Evolutionary conservation across 208 protist species (phyloP), one percentile per base, ranked within the genome.

Genomic region (Trypanosoma vivax): DNA sequence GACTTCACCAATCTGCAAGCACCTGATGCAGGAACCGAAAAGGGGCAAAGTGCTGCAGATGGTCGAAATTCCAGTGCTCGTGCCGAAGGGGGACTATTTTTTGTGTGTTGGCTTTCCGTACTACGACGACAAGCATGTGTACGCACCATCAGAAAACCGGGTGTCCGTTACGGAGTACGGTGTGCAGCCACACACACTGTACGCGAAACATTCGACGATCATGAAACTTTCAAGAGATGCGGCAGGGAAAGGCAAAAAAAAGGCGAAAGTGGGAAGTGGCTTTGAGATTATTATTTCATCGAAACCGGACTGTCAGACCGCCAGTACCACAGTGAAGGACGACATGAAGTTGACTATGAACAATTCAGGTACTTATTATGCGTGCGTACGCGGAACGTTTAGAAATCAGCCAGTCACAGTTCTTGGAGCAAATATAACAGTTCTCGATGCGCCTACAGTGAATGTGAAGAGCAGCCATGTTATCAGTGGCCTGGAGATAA

Each of bases 131-230:
- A n/a, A 31, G 29, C 31, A 64, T 48, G 54, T 76, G 9, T 90
- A 71, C 42, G 59, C 83, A 38, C 82, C 82, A 2, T 67, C 74
- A 14, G 21, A 21, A 4, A 66, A 49, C 16, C 29, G 11, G 0
- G 60, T 90, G 28, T 31, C 31, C 13, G 72, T 90, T 0, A 16
- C 27, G 19, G 76, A 85, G 60, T 90, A 86, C 42, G 74, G 72
- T 30, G 38, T 90, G 24, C 69, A 79, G 49, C 82, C 82, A 25
- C 71, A 74, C 38, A 72, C 55, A 1, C 61, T 90, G 60, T 90
- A 90, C 61, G 30, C 64, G 0, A 46, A 42, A 19, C 16, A 52
- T n/a, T 34, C 59, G 31, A 90, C 82, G 0, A 48, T 24, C 21
- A 82, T 85, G 67, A 72, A 24, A 0, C 61, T 81, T 19, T 68